A percentile compares a stretch with the other conserved stretches of the same genome.
Evolutionary conservation across 179 eudicot species (phyloP).

Genomic region (Carnegiea gigantea): DNA sequence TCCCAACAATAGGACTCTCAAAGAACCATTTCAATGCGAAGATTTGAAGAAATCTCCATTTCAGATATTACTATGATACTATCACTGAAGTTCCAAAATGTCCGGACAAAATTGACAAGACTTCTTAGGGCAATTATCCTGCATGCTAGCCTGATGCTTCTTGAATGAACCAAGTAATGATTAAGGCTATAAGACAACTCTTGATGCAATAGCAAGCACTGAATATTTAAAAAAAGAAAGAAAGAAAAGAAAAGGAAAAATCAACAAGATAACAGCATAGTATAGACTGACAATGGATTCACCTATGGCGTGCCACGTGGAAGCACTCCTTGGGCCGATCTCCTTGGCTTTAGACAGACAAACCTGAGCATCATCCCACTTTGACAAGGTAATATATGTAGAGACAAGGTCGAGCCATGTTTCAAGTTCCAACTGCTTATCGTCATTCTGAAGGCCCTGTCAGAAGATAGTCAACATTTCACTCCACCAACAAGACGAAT

Average conservation of each 20-base stretch:
- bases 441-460: constrained; percentile 37
- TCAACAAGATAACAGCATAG: no score
- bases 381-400: constrained; percentile 67
- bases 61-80: neutral
- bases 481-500: neutral
- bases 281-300: constrained; percentile 8
- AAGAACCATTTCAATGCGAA: neutral
- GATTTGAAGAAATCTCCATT: neutral
- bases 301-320: constrained; percentile 73
- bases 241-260: constrained; percentile 1
- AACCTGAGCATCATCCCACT: constrained; percentile 72
- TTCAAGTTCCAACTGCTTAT: constrained; percentile 56
- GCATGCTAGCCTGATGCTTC: neutral
- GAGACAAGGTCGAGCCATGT: constrained; percentile 82
- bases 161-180: neutral
- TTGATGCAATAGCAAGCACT: neutral
- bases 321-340: constrained; percentile 56
- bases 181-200: neutral
- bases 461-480: constrained; percentile 21
- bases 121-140: neutral
- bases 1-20: constrained; percentile 5
- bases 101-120: neutral
- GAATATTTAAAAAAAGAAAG: neutral
- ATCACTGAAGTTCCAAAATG: neutral
- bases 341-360: constrained; percentile 73